These are phyloP conservation scores for Aureobasidium zeae DNA, from an alignment of 2,329 filamentous ascomycete genomes.

Conservation along the genomic window DNA sequence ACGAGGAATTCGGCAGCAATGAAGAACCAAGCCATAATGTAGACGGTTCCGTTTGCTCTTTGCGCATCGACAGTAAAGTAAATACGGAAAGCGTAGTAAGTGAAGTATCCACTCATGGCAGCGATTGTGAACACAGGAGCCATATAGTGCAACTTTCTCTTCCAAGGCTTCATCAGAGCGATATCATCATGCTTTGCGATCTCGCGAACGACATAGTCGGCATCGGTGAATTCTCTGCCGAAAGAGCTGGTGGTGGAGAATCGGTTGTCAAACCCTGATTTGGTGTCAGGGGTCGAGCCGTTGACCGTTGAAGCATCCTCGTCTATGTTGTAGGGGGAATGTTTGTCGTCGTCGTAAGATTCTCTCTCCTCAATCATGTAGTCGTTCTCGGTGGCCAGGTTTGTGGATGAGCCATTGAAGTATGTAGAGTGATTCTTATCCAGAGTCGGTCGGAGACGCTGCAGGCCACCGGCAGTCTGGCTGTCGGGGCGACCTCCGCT, in stretches of 20 bases:
- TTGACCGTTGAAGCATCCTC: constrained; percentile 10
- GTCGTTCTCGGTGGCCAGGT: constrained; percentile 12
- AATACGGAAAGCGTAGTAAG: constrained; percentile 16
- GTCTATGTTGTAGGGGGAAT: constrained; percentile 2
- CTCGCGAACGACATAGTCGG: constrained; percentile 13
- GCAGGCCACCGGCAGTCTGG: constrained; percentile 5
- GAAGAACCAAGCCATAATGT: constrained; percentile 14
- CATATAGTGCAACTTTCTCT: constrained; percentile 15
- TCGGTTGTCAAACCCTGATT: constrained; percentile 12
- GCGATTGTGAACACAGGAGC: constrained; percentile 14
- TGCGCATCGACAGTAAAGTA: constrained; percentile 15
- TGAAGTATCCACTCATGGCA: constrained; percentile 12
- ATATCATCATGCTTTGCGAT: constrained; percentile 16
- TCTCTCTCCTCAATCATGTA: constrained; percentile 15
- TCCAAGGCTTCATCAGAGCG: constrained; percentile 12
- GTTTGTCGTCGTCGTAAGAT: constrained; percentile 12
- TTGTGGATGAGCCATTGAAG: constrained; percentile 14
- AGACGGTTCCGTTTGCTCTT: constrained; percentile 3
- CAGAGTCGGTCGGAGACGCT: constrained; percentile 14
- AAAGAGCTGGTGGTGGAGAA: constrained; percentile 15
- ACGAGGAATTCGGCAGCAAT: constrained; percentile 15
- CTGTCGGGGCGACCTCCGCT: constrained; percentile 8
- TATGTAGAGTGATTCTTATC: constrained; percentile 15
- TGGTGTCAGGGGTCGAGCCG: constrained; percentile 13
- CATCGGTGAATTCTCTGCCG: constrained; percentile 6